These are phyloP conservation scores for Mycena filopes DNA, from an alignment of 768 basidiomycete species.

Conservation along the genomic window DNA sequence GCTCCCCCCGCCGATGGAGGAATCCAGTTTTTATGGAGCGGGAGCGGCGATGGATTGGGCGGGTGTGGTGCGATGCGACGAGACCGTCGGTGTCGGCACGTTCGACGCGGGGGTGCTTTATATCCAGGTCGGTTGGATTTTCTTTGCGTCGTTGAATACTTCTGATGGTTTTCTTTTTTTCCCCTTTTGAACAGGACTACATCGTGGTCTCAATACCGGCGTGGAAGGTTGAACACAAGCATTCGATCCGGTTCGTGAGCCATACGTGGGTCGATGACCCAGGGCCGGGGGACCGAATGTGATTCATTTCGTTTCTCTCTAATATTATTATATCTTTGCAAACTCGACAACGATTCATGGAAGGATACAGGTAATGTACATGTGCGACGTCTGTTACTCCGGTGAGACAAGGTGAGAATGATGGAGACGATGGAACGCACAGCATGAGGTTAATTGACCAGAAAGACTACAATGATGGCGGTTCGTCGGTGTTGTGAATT, in stretches of 20 bases:
- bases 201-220: slow-evolving; percentile 26
- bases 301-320: background rate
- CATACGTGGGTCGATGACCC: slow-evolving; percentile 23
- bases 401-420: background rate
- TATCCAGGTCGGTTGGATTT: slow-evolving; percentile 19
- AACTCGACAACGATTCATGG: background rate
- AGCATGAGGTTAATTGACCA: no score
- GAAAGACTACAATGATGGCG: background rate
- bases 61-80: slow-evolving; percentile 12
- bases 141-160: no score
- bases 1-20: slow-evolving; percentile 22
- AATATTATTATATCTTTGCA: background rate
- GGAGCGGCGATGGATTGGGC: slow-evolving; percentile 18
- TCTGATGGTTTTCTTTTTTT: no score
- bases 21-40: background rate
- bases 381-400: no score
- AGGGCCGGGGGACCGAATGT: slow-evolving; percentile 13
- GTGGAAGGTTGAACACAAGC: slow-evolving; percentile 20
- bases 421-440: background rate
- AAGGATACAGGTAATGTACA: slow-evolving; percentile 8
- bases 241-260: slow-evolving; percentile 18
- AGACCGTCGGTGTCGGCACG: background rate
- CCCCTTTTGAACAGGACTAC: slow-evolving; percentile 13
- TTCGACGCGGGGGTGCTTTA: slow-evolving; percentile 15
- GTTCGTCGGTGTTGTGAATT: slow-evolving; percentile 40